Conservation (phyloP, 2,329 filamentous ascomycete species). For the Phoma herbarum region DNA sequence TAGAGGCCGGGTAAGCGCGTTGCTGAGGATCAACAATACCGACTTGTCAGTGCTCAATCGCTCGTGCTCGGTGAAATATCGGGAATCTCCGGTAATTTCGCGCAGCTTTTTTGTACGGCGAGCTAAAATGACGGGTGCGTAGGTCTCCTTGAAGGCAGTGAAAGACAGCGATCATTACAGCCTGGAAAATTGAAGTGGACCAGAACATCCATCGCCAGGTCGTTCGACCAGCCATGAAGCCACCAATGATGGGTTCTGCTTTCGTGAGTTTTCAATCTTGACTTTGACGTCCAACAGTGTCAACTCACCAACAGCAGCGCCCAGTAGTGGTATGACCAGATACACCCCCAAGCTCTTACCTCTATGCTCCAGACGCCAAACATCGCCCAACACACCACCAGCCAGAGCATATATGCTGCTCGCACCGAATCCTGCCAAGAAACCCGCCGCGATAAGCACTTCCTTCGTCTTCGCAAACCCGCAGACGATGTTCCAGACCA, state of each 20-base stretch:
- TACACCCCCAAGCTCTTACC: slow-evolving; percentile 26
- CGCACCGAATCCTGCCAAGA: slow-evolving; percentile 40
- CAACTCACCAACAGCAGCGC: slow-evolving; percentile 30
- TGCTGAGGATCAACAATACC: slow-evolving; percentile 53
- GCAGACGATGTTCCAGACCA: slow-evolving; percentile 39
- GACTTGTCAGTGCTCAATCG: slow-evolving; percentile 29
- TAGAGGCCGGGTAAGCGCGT: slow-evolving; percentile 60
- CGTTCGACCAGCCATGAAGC: slow-evolving; percentile 37
- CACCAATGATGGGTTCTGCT: slow-evolving; percentile 38
- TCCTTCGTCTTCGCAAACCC: slow-evolving; percentile 38
- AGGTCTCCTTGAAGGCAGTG: slow-evolving; percentile 55
- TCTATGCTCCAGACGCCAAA: slow-evolving; percentile 38
- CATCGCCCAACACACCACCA: slow-evolving; percentile 36
- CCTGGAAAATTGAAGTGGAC: slow-evolving; percentile 38
- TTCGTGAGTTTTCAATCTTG: neutral
- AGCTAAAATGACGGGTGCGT: slow-evolving; percentile 55
- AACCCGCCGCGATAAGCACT: slow-evolving; percentile 34
- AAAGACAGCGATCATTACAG: slow-evolving; percentile 43
- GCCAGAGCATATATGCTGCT: slow-evolving; percentile 36
- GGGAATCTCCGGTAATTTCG: slow-evolving; percentile 72
- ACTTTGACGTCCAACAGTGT: too few relatives aligned
- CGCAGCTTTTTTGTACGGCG: slow-evolving; percentile 38
- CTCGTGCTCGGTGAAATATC: slow-evolving; percentile 55
- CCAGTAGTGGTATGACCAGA: slow-evolving; percentile 33
- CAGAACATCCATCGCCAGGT: slow-evolving; percentile 45